Evolutionary conservation across 163 green algal species (phyloP), one percentile per base, ranked within the genome.

Genomic region (Coccomyxa subellipsoidea): DNA sequence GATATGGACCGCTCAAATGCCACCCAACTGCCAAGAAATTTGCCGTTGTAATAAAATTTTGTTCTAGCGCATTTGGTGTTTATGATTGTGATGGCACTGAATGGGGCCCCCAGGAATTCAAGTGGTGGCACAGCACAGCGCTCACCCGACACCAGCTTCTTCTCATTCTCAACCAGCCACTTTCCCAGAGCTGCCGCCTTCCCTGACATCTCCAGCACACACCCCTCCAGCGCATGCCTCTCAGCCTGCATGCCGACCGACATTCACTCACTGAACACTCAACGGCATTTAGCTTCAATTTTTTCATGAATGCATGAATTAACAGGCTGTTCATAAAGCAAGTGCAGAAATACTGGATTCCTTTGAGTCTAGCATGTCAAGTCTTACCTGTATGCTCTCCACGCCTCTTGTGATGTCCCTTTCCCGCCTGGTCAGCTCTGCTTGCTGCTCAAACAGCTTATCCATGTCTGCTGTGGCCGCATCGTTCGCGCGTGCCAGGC

Each of bases 81-180:
- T n/a, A n/a, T n/a, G n/a, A n/a, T n/a, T n/a, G n/a, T n/a, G n/a
- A n/a, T n/a, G n/a, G n/a, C n/a, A n/a, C n/a, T n/a, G n/a, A n/a
- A n/a, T n/a, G n/a, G n/a, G n/a, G n/a, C n/a, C n/a, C n/a, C n/a
- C n/a, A n/a, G n/a, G n/a, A n/a, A n/a, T n/a, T n/a, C n/a, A n/a
- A n/a, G n/a, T n/a, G n/a, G n/a, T n/a, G n/a, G n/a, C n/a, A n/a
- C n/a, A n/a, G n/a, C n/a, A n/a, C n/a, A n/a, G n/a, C n/a, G 4
- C 78, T 36, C 36, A 84, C 81, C 84, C 38, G 76, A n/a, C 27
- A 86, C 83, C 25, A 82, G 84, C 36, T 92, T 92, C 38, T 84
- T 77, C 80, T 95, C 90, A 81, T 95, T 92, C 18, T 88, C 89
- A 0, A 86, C 90, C 39, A 97, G 89, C 94, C 94, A 97, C 0